Evolutionary conservation across 441 rosid species (phyloP), one percentile per base, ranked within the genome.

Genomic region (Theobroma grandiflorum): DNA sequence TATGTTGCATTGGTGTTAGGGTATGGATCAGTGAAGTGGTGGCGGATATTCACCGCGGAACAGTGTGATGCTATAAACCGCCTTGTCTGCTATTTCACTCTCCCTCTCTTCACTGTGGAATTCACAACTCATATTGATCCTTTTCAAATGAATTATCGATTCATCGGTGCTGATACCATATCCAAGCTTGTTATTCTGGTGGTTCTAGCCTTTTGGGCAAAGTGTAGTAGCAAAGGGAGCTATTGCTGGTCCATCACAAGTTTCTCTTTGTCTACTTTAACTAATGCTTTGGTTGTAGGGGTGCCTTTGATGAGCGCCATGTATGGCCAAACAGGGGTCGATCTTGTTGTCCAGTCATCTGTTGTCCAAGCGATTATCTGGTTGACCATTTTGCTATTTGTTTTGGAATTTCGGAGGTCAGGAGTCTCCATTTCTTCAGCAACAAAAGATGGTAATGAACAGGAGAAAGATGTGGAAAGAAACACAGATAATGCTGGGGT

Each of bases 11-110:
- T 96, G 47, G 57, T 90, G 6, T 79, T 96, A 38, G 99, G 98
- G 8, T 96, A 96, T 40, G 98, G 96, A 4, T 96, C 99, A 1
- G 97, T 96, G 37, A 91, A 82, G 77, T 94, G 99, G 99, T 96
- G 99, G 99, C 81, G 82, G 10, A 86, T 96, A 6, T 91, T 96
- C 77, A 87, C 86, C 0, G 89, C 87, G 3, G 99, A 96, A 4
- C 96, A 96, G 77, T 90, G 97, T 18, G 93, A 87, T 9, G 97
- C 98, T 9, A 84, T 96, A 37, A 96, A 92, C 86, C 86, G 86
- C 2, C 84, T 96, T 0, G 97, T 93, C 42, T 92, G 92, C 80
- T 96, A 86, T 68, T 96, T 96, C 88, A 93, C 98, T 55, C 83
- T 94, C 20, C 99, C 99, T 0, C 87, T 96, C 40, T 94, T 94